Evolutionary conservation across 306 rosid genomes (phyloP).

Genomic region (Sechiopsis laciniata): DNA sequence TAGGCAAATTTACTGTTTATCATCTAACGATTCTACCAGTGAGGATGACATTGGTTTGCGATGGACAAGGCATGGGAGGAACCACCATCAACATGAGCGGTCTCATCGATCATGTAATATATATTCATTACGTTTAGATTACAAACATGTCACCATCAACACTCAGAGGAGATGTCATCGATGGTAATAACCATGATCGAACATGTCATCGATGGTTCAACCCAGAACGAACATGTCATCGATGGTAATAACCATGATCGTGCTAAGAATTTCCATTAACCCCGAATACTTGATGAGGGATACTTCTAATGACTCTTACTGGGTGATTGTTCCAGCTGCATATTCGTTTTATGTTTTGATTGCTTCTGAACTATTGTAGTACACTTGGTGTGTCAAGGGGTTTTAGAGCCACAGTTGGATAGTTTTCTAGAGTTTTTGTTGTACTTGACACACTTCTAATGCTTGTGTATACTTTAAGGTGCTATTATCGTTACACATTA

Average conservation of each 20-base stretch:
- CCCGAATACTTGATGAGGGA: neutral
- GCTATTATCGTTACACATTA: too few relatives aligned
- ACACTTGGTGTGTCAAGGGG: too few relatives aligned
- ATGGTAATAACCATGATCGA: neutral
- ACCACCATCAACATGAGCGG: slow-evolving; percentile 33
- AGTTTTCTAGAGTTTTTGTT: neutral
- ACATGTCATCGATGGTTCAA: too few relatives aligned
- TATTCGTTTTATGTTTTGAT: neutral
- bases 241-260: neutral
- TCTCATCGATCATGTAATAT: slow-evolving; percentile 33
- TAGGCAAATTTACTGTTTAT: slow-evolving; percentile 29
- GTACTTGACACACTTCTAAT: neutral
- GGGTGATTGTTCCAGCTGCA: neutral
- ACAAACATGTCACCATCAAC: slow-evolving; percentile 25
- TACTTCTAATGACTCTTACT: neutral
- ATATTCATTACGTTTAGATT: slow-evolving; percentile 53
- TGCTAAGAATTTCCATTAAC: neutral
- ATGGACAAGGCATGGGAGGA: slow-evolving; percentile 38
- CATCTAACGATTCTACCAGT: slow-evolving; percentile 34
- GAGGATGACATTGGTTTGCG: slow-evolving; percentile 33
- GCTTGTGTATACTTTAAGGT: neutral
- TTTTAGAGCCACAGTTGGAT: neutral
- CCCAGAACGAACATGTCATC: slow-evolving; percentile 24
- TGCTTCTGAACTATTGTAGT: neutral
- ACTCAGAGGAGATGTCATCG: too few relatives aligned